Evolutionary conservation across 306 rosid species (phyloP), one percentile per base, ranked within the genome.

Genomic region (Mimosa pudica): DNA sequence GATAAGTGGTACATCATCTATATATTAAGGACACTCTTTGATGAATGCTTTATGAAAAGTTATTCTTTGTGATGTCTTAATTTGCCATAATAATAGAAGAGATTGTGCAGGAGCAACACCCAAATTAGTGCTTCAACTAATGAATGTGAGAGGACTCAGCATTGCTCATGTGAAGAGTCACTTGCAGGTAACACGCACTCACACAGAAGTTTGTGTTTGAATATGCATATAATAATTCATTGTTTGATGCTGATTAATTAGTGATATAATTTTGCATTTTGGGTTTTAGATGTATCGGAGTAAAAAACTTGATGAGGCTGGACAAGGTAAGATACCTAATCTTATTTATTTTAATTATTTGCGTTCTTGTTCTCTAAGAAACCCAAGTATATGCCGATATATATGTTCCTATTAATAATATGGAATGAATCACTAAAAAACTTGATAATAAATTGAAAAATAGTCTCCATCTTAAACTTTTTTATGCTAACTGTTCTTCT

Each of bases 101-200:
- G 69, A 76, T 14, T 47, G 32, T 67, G 82, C 82, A 91, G 97
- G 89, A 82, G 97, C 97, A 78, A 89, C 97, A 11, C 97, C 97
- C 46, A 91, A 91, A 70, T 85, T 84, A 72, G 87, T 91, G 61
- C 90, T 88, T 70, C 92, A 91, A 86, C 82, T 89, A 45, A 91
- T 91, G 97, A 89, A 88, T 80, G 93, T 91, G 42, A 88, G 88
- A 86, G 97, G 92, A 42, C 90, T 91, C 55, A 89, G 90, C 87
- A 89, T 91, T 74, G 89, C 92, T 42, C 97, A 91, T 80, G 89
- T 89, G 57, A 91, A 91, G 90, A 89, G 93, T 69, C 97, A 91
- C 72, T 86, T 91, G 85, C 97, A 89, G 93, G 96, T 89, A 57
- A 9, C 16, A 51, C 20, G 5, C 6, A 14, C 3, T 11, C 10